These are phyloP conservation scores for Paraphaeosphaeria minitans DNA, from an alignment of 2,329 filamentous ascomycete species.

Conservation along the genomic window DNA sequence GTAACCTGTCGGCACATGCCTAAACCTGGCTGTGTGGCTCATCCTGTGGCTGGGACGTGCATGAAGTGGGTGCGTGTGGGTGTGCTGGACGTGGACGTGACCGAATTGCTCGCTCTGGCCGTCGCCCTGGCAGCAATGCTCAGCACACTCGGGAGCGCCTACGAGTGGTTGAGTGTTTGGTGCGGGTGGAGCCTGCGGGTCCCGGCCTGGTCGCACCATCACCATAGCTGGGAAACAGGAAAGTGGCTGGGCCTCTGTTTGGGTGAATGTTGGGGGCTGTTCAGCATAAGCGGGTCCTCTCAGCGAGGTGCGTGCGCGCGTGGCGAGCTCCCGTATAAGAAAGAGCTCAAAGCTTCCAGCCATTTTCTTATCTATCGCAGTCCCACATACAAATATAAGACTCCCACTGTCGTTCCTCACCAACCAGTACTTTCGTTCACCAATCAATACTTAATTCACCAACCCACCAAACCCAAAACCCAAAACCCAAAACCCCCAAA, in stretches of 20 bases:
- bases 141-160: neutral
- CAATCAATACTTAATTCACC: conserved; percentile 2
- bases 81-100: neutral
- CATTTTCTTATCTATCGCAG: conserved; percentile 7
- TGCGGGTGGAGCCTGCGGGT: neutral
- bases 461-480: conserved; percentile 12
- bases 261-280: conserved; percentile 9
- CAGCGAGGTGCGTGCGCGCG: conserved; percentile 2
- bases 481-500: conserved; percentile 16
- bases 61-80: conserved; percentile 6
- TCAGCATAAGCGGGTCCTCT: conserved; percentile 1
- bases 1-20: too few relatives aligned
- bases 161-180: conserved; percentile 2
- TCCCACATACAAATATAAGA: neutral
- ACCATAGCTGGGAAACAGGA: conserved; percentile 1
- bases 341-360: neutral
- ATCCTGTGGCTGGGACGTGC: neutral
- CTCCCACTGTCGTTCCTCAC: neutral
- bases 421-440: conserved; percentile 11
- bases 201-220: conserved; percentile 7
- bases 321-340: conserved; percentile 10
- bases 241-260: conserved; percentile 10
- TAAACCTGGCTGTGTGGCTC: conserved; percentile 2
- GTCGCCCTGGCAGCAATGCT: conserved; percentile 6
- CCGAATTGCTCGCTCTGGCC: conserved; percentile 6